phyloP scores from a whole-genome alignment of 1,284 basidiomycete species.

The Ustilago xerochloae region DNA sequence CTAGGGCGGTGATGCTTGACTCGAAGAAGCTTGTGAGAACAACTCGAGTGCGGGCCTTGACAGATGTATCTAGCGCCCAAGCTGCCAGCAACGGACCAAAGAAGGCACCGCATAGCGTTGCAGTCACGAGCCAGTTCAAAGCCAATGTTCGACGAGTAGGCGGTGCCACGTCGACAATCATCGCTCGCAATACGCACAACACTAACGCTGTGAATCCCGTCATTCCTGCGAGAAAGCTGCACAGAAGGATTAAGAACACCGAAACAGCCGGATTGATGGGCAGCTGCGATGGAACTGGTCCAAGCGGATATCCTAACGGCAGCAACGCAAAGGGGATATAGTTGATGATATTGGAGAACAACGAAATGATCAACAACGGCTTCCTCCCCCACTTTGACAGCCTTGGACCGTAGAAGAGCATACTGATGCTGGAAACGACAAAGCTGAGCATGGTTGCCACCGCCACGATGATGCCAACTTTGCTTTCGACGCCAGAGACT shows the following conservation, averaged over 20 bases:
- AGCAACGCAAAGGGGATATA: slow-evolving; percentile 39
- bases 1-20: neutral
- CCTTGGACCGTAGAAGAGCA: slow-evolving; percentile 46
- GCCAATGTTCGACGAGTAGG: slow-evolving; percentile 33
- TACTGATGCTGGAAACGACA: slow-evolving; percentile 39
- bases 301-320: slow-evolving; percentile 43
- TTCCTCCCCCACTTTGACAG: slow-evolving; percentile 46
- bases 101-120: slow-evolving; percentile 39
- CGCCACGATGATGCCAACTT: slow-evolving; percentile 43
- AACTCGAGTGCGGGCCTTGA: slow-evolving; percentile 12
- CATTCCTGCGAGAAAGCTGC: slow-evolving; percentile 39
- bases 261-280: slow-evolving; percentile 32
- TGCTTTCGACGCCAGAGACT: slow-evolving; percentile 43
- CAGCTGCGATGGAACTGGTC: slow-evolving; percentile 28
- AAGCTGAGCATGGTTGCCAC: slow-evolving; percentile 40
- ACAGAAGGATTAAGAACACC: slow-evolving; percentile 30
- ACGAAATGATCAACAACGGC: slow-evolving; percentile 42
- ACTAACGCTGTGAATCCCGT: slow-evolving; percentile 37
- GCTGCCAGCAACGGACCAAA: slow-evolving; percentile 42
- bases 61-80: slow-evolving; percentile 36
- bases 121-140: slow-evolving; percentile 45
- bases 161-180: slow-evolving; percentile 43
- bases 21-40: neutral
- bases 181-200: slow-evolving; percentile 37
- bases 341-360: slow-evolving; percentile 41